Evolutionary conservation across 2,329 filamentous ascomycete species (phyloP), one percentile per base, ranked within the genome.

Genomic region (Onygenales sp.): DNA sequence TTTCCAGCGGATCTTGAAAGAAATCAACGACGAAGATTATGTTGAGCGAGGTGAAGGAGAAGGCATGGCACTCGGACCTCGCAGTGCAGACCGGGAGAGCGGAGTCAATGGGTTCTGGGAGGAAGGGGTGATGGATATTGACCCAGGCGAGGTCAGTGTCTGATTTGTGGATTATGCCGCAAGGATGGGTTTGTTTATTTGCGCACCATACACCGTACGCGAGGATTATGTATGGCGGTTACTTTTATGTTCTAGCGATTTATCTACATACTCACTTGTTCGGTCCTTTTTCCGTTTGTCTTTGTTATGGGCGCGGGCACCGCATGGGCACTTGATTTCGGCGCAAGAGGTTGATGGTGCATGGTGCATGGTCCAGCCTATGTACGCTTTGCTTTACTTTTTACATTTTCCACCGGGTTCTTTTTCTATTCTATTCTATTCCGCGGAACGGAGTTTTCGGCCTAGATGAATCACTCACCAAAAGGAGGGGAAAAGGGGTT

Each of bases 1-100:
- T 67, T 95, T 98, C 63, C 78, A 91, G 61, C 82, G 84, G 53
- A 96, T 98, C 51, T 85, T 93, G 74, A 82, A 81, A 61, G 91
- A 97, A 58, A 79, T 92, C 51, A 75, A 74, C 42, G 64, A 70
- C 34, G 67, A 74, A 48, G 69, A 76, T 42, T 70, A 70, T 46
- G 63, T 71, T 37, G 72, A 75, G 58, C 64, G 70, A 33, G 70
- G 70, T 2, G 71, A 74, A 55, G 70, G 69, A 13, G 71, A 73
- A 55, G 69, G 65, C 6, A 66, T 71, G 57, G 65, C 66, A 1
- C 60, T 70, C 13, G 64, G 65, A 40, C 66, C 66, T 37, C 66
- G 66, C 46, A 59, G 62, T 40, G 59, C 67, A 2, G 65, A 63
- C 21, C 62, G 62, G 37, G 63, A 70, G 34, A 56, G 53, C 33